These are phyloP conservation scores for Xylaria bambusicola DNA, from an alignment of 495 filamentous ascomycete species.

Conservation along the genomic window DNA sequence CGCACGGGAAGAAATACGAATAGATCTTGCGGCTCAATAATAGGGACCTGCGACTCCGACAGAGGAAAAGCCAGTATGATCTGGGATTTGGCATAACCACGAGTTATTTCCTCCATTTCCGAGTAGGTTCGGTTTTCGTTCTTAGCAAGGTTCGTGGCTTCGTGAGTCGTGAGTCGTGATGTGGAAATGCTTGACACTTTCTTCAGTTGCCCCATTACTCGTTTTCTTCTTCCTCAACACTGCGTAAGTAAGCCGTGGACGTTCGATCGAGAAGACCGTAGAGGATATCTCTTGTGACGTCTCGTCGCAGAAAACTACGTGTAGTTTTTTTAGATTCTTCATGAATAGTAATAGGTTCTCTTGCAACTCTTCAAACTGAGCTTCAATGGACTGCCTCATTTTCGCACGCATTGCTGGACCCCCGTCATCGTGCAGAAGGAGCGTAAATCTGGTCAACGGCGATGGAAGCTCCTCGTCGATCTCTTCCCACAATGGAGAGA, in stretches of 20 bases:
- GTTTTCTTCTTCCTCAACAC: slow-evolving; percentile 9
- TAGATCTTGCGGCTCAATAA: slow-evolving; percentile 30
- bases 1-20: slow-evolving; percentile 46
- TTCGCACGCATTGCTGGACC: slow-evolving; percentile 13
- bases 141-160: slow-evolving; percentile 26
- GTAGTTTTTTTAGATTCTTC: slow-evolving; percentile 36
- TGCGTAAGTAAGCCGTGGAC: not conserved
- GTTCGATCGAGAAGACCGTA: slow-evolving; percentile 14
- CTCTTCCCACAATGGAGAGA: slow-evolving; percentile 43
- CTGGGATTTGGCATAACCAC: slow-evolving; percentile 30
- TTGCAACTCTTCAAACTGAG: slow-evolving; percentile 38
- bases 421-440: slow-evolving; percentile 33
- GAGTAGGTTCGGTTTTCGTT: slow-evolving; percentile 39
- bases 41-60: slow-evolving; percentile 24
- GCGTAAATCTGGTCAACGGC: slow-evolving; percentile 38
- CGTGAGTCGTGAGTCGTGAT: slow-evolving; percentile 24
- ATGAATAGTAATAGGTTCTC: slow-evolving; percentile 41
- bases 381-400: slow-evolving; percentile 26
- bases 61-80: slow-evolving; percentile 47
- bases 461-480: slow-evolving; percentile 15
- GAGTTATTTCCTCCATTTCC: slow-evolving; percentile 14
- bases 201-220: slow-evolving; percentile 10
- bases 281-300: slow-evolving; percentile 10
- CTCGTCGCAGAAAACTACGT: slow-evolving; percentile 33
- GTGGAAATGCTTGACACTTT: slow-evolving; percentile 23